Percentiles rank a stretch among this genome's conserved stretches.
These are phyloP conservation scores for Scedosporium dehoogii DNA, from an alignment of 2,329 filamentous ascomycete genomes.

Conservation along the genomic window DNA sequence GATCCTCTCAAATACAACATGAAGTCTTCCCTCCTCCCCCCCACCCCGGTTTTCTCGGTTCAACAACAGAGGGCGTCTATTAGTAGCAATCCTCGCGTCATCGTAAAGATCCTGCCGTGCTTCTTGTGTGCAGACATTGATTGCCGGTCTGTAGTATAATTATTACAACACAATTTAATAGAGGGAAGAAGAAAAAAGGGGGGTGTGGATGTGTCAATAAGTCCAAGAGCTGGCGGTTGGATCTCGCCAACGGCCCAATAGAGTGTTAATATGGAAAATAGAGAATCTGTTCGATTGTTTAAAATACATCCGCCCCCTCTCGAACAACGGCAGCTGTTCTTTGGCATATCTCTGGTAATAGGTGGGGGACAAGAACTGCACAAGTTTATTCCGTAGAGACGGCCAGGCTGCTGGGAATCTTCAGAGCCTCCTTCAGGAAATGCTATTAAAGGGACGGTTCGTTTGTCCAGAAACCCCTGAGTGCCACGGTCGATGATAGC, in stretches of 20 bases:
- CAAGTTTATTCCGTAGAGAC: no score
- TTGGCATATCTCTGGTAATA: background rate
- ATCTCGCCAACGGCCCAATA: background rate
- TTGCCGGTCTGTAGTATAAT: background rate
- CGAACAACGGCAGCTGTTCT: background rate
- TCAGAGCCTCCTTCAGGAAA: no score
- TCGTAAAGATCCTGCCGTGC: background rate
- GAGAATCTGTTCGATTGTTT: background rate
- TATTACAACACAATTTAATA: background rate
- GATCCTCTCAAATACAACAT: background rate
- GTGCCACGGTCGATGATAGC: background rate
- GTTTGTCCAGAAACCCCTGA: background rate
- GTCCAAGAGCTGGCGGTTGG: background rate
- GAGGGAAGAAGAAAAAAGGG: background rate
- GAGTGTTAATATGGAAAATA: slow-evolving; percentile 6
- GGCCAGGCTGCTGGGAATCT: no score
- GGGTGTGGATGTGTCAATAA: background rate
- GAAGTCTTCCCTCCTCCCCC: background rate
- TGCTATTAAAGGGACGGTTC: background rate
- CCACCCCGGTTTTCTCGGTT: background rate
- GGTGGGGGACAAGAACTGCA: no score
- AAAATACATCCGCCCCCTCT: background rate
- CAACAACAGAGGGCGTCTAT: background rate
- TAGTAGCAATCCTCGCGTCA: background rate
- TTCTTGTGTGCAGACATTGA: background rate